Evolutionary conservation across 345 rosid species (phyloP).

Genomic region (Eutrema japonicum): DNA sequence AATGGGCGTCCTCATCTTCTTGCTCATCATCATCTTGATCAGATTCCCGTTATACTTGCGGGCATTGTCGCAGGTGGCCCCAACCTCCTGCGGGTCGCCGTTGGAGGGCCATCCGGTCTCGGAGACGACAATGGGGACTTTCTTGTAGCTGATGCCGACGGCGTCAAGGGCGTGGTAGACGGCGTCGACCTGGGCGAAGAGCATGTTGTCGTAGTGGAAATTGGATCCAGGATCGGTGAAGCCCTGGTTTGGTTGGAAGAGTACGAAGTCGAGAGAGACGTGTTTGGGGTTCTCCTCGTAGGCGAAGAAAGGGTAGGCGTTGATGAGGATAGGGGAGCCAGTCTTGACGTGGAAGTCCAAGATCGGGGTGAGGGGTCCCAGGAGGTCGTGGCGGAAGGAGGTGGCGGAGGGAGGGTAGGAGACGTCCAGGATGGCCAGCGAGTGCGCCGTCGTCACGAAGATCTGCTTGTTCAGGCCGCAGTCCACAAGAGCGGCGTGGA

Average conservation of each 20-base stretch:
- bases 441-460: constrained; percentile 81
- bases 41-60: constrained; percentile 87
- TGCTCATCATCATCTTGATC: constrained; percentile 61
- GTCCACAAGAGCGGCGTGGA: constrained; percentile 71
- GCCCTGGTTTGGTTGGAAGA: constrained; percentile 84
- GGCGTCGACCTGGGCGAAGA: constrained; percentile 94
- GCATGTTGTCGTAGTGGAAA: constrained; percentile 91
- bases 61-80: constrained; percentile 82
- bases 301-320: constrained; percentile 96
- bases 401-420: constrained; percentile 95
- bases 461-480: constrained; percentile 75
- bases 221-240: constrained; percentile 66
- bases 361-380: constrained; percentile 54
- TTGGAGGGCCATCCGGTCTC: constrained; percentile 99
- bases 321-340: constrained; percentile 80
- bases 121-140: constrained; percentile 71
- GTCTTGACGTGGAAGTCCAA: constrained; percentile 71
- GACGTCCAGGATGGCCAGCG: constrained; percentile 68
- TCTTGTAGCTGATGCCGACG: constrained; percentile 55
- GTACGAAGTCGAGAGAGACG: constrained; percentile 74
- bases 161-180: constrained; percentile 74
- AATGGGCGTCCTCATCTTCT: constrained; percentile 83
- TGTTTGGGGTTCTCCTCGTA: constrained; percentile 81
- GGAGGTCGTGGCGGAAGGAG: constrained; percentile 77
- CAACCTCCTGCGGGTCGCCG: constrained; percentile 81